Percentiles rank a stretch among this genome's conserved stretches.
phyloP scores from a whole-genome alignment of 2,329 filamentous ascomycete genomes.

The Emergomyces pasteurianus region DNA sequence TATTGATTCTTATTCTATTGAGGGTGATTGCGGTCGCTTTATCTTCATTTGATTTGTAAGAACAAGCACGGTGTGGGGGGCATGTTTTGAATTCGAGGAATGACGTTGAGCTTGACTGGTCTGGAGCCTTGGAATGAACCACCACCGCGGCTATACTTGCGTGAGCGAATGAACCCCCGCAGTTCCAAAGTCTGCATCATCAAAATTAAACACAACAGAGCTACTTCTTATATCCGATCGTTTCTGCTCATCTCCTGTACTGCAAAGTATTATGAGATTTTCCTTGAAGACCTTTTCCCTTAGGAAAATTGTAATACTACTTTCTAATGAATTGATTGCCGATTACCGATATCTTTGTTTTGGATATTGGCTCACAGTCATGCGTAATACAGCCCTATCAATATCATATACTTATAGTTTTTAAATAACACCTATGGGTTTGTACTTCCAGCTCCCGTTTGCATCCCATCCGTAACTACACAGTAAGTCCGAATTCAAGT shows the following conservation, averaged over 20 bases:
- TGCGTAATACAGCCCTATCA: background rate
- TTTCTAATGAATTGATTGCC: background rate
- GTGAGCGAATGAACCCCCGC: background rate
- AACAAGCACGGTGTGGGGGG: background rate
- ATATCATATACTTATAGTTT: background rate
- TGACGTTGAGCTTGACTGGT: background rate
- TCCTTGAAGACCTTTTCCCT: background rate
- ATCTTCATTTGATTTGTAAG: background rate
- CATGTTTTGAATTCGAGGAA: background rate
- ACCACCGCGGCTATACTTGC: background rate
- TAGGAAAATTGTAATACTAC: background rate
- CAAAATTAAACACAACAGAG: background rate
- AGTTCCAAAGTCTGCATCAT: background rate
- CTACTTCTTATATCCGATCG: background rate
- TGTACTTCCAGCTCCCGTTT: constrained; percentile 18
- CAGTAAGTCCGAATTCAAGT: constrained; percentile 5
- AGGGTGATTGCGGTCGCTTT: background rate
- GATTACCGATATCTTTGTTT: background rate
- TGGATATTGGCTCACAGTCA: background rate
- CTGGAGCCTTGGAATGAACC: background rate
- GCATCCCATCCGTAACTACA: constrained; percentile 10
- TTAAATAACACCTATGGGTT: constrained; percentile 20
- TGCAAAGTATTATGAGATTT: background rate
- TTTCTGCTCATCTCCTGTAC: background rate
- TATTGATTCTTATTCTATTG: background rate